Base-by-base conservation (phyloP, 306 rosid species). In the Corylus avellana region DNA sequence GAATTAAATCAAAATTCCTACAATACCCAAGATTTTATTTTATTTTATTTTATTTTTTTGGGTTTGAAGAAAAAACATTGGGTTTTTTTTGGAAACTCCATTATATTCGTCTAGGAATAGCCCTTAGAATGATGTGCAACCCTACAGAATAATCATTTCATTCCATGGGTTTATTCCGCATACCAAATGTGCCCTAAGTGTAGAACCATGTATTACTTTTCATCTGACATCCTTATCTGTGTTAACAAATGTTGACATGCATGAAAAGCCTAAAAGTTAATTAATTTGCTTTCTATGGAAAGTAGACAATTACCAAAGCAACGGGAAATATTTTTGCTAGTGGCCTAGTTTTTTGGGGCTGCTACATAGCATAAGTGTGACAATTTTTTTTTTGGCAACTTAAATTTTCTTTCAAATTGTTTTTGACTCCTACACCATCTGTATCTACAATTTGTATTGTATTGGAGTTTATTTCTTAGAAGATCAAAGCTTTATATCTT, bases 401-500 rank as follows among this genome's bases (percentile, higher is more conserved):
- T 39, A 47, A 39, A 17, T 35, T 6, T 64, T 11, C 29, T 67
- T 8, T 29, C 27, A 39, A 37, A 67, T 37, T 17, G 12, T 67
- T 67, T 47, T 37, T 67, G 27, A 42, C 5, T 64, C 22, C 44
- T 66, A 35, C 18, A 16, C 25, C 17, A 35, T 66, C 25, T 66
- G 42, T 18, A 68, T n/a, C 18, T 47, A 66, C 48, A 47, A 5
- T 10, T 14, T 77, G 47, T 55, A 12, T 70, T 51, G 7, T 57
- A 46, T 37, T 11, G 46, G 46, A 42, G 56, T 70, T 70, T 79
- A 62, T 67, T 66, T 77, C 14, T 49, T 32, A 54, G 32, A 14
- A 70, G 12, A 13, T 39, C 11, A 20, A 62, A 63, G 76, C 72
- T 80, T 62, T 78, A 32, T 70, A 55, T 58, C n/a, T 82, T 90